Conservation (phyloP, 2,329 filamentous ascomycete species). For the Fonsecaea erecta region DNA sequence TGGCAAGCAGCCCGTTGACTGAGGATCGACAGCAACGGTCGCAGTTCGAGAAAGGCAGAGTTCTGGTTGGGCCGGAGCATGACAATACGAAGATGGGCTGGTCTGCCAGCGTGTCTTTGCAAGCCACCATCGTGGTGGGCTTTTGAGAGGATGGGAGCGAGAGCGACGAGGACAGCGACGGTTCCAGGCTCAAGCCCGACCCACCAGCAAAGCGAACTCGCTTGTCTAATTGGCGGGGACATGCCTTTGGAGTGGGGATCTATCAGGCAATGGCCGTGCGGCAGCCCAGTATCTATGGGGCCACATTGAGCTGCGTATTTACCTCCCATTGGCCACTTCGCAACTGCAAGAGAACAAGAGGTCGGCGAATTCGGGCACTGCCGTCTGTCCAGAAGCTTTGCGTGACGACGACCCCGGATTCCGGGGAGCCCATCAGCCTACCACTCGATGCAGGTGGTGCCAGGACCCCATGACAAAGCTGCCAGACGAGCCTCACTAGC, state of each 20-base stretch:
- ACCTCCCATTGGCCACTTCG: not conserved
- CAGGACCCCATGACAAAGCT: not conserved
- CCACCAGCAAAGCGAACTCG: not conserved
- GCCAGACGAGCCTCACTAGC: not conserved
- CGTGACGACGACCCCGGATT: not conserved
- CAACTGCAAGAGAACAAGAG: not conserved
- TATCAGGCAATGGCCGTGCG: not conserved
- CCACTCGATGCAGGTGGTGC: no score
- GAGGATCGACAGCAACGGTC: not conserved
- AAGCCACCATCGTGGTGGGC: conserved; percentile 5
- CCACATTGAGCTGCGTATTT: not conserved
- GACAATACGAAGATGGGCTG: not conserved
- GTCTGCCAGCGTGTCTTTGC: conserved; percentile 9
- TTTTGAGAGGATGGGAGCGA: not conserved
- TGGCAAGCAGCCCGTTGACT: not conserved
- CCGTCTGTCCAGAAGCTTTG: not conserved
- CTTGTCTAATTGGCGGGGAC: not conserved
- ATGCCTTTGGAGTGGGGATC: not conserved
- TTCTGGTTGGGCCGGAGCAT: not conserved
- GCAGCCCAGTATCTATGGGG: not conserved
- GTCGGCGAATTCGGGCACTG: not conserved
- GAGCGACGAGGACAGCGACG: not conserved
- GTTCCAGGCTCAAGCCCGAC: not conserved
- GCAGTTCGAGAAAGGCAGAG: not conserved
- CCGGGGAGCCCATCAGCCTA: not conserved